Conservation (phyloP, 78 protist genomes). For the Pigoraptor vietnamica region DNA sequence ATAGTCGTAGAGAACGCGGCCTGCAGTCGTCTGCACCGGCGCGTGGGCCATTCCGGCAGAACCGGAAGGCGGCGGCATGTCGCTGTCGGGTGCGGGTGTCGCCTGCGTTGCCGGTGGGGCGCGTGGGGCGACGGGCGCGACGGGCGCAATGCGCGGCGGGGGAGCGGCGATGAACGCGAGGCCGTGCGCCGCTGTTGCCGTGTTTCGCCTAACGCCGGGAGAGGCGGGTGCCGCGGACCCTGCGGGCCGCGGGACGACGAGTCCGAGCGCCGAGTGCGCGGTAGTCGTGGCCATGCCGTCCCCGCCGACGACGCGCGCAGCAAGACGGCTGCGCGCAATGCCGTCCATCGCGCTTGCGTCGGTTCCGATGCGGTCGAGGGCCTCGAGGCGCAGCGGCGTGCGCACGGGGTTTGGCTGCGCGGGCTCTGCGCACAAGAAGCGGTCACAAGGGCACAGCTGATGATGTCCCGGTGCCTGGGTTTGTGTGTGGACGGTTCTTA, state of each 20-base stretch:
- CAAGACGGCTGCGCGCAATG: not conserved
- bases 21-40: too few species aligned
- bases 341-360: not conserved
- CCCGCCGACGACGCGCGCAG: not conserved
- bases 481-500: not conserved
- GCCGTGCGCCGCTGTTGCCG: not conserved
- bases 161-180: not conserved
- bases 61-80: too few species aligned
- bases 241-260: not conserved
- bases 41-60: too few species aligned
- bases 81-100: too few species aligned
- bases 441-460: not conserved
- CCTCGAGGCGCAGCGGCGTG: not conserved
- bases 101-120: not conserved
- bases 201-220: not conserved
- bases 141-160: not conserved
- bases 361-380: not conserved
- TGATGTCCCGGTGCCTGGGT: not conserved
- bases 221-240: not conserved
- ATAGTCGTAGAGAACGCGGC: not conserved
- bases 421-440: not conserved
- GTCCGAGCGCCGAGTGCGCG: not conserved
- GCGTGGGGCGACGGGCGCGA: not conserved
- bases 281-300: too few species aligned
- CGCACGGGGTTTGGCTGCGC: not conserved